phyloP scores from a whole-genome alignment of 2,329 filamentous ascomycete species.

The Colletotrichum sp. region DNA sequence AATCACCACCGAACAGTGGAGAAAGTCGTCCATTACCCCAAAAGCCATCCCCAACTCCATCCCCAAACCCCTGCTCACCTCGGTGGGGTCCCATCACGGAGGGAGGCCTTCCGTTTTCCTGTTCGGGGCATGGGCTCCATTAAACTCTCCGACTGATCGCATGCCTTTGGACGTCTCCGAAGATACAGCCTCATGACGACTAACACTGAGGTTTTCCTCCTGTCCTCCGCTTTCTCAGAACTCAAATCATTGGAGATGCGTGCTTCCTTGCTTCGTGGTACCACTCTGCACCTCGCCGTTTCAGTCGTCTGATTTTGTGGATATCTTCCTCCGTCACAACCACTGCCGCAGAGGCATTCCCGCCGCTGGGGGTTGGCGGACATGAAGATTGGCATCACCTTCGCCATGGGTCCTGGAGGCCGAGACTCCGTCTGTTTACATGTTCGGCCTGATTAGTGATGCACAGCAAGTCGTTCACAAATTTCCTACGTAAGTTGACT shows the following conservation, averaged over 20 bases:
- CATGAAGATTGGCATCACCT: neutral
- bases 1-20: slow-evolving; percentile 2
- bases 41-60: neutral
- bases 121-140: neutral
- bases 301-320: neutral
- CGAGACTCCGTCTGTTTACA: neutral
- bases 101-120: slow-evolving; percentile 3
- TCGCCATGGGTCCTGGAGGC: neutral
- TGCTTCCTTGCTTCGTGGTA: neutral
- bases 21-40: neutral
- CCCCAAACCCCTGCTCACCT: neutral
- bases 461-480: neutral
- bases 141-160: neutral
- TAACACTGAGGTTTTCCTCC: neutral
- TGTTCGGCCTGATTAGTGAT: neutral
- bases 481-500: neutral
- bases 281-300: neutral
- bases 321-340: neutral
- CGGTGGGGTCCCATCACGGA: slow-evolving; percentile 8
- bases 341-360: slow-evolving; percentile 1
- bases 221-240: neutral
- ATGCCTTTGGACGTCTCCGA: neutral
- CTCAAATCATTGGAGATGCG: neutral
- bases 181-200: neutral
- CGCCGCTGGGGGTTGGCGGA: neutral